Base-by-base conservation (phyloP, 495 filamentous ascomycete species). In the Xylaria palmicola region DNA sequence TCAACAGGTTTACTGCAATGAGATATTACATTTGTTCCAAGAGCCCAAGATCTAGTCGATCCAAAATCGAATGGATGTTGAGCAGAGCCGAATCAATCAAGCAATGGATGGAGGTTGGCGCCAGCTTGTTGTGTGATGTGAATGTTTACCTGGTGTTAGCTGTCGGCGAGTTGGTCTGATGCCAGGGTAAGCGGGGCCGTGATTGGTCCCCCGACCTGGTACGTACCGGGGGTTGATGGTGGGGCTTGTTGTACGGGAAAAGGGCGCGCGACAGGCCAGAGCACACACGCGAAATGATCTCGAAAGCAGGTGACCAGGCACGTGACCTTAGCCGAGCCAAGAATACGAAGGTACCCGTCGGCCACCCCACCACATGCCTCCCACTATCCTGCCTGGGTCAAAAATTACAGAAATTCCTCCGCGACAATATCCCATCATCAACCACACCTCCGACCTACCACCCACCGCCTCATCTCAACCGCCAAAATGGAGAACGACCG, bases 401-500 rank as follows among this genome's bases (percentile, higher is more conserved):
- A 62, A 56, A 56, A 62, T 62, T 62, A 36, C 26, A 58, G 44
- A 66, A 65, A 57, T 61, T 50, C 65, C 43, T 52, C 26, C 50
- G 43, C 58, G 60, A 63, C 60, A 50, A 61, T 29, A 61, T 40
- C 34, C 55, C 43, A 58, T 49, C 59, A 55, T 30, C 50, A 44
- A 54, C 60, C 34, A 57, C 44, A 56, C 26, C 37, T 45, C 47
- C 29, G 54, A 51, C 43, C 55, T 51, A 37, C 32, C 22, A 52
- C 34, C 56, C n/a, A 8, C 20, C 39, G 53, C 17, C 56, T 49
- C 50, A 58, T 60, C 45, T 19, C 27, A 56, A 68, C 22, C 39
- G 54, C 50, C 59, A 54, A 62, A 58, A 95, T 95, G 91, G 91
- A 96, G 82, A 95, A 95, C 88, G 91, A 95, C 81, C 91, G 91